Base-by-base conservation (phyloP, 129 eudicot species). In the Centaurea solstitialis region DNA sequence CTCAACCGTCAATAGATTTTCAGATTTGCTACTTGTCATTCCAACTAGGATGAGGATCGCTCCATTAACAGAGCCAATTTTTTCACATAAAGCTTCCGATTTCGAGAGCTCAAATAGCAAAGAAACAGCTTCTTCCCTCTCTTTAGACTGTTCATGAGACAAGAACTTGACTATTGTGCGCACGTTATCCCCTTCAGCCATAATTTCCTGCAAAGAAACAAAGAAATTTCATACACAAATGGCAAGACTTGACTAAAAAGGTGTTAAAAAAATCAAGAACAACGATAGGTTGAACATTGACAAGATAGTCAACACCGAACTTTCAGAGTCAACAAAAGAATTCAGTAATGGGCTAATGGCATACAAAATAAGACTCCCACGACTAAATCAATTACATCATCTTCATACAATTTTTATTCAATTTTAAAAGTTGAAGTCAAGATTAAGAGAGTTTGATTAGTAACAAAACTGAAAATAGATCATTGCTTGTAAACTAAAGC, bases 101-200 rank as follows among this genome's bases (percentile, higher is more conserved):
- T 87, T 91, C 9, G 99, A 95, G 72, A 95, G 99, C 88, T 95
- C 99, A 47, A 74, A 85, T 9, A 95, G 89, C 91, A 95, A 86
- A 20, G 91, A 89, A 65, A 93, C 89, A 15, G 99, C 97, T 89
- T 90, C 98, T 86, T 94, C 95, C 82, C 97, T 84, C 87, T 95
- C 99, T 80, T 86, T 91, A 47, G 97, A 91, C 77, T 85, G 94
- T 79, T 89, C 94, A 70, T 89, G 93, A 22, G 94, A 90, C 72
- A 92, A 84, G 75, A 95, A 89, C 75, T 95, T 95, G 23, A 95
- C 98, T 74, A 95, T 86, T 20, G 97, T 92, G 21, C 99, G 87
- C 24, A 95, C 97, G 22, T 93, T 95, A 84, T 93, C 98, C 61
- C 99, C 99, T 84, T 95, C 97, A 30, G 93, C 95, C 92, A 95